Evolutionary conservation across 2,329 filamentous ascomycete species (phyloP), one percentile per base, ranked within the genome.

Genomic region (Pseudocercospora cruenta): DNA sequence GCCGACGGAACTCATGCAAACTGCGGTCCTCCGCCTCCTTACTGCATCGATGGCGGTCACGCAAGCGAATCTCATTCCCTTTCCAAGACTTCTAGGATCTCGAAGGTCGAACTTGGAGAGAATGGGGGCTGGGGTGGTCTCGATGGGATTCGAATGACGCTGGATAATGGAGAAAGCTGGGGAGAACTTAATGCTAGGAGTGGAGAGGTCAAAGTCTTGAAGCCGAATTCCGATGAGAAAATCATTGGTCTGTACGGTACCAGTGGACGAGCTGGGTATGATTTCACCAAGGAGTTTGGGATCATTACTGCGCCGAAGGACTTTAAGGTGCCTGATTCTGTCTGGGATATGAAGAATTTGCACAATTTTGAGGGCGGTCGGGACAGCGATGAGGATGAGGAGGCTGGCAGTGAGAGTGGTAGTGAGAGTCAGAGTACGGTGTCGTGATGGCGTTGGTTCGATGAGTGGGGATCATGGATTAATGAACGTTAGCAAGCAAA

Each of bases 241-340:
- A 80, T 85, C 53, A 75, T 85, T 8, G 83, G 83, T 0, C 84
- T 85, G 67, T 83, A 75, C 64, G 83, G 83, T 2, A 73, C 70
- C 58, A 83, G 78, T 63, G 69, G 71, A 70, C 71, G 43, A 26
- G 49, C 12, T n/a, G 16, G 39, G 28, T 16, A 26, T 22, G 53
- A 53, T 76, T 74, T 69, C 73, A 68, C 61, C 49, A 51, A 71
- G 45, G 79, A 84, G 67, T 84, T 85, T 72, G 83, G 82, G 4
- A 84, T 85, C 58, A 76, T 85, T 21, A 84, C 80, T 1, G 81
- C 78, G 4, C 80, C 81, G 0, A 78, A 73, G 62, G 74, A 73
- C 39, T 72, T 80, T 2, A 77, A 79, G 6, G 67, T 84, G 12
- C 82, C 83, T 0, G 76, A 77, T 1, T 66, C 66, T 6, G 74